These are phyloP conservation scores for Fonsecaea pugnacius DNA, from an alignment of 2,329 filamentous ascomycete species.

Conservation along the genomic window DNA sequence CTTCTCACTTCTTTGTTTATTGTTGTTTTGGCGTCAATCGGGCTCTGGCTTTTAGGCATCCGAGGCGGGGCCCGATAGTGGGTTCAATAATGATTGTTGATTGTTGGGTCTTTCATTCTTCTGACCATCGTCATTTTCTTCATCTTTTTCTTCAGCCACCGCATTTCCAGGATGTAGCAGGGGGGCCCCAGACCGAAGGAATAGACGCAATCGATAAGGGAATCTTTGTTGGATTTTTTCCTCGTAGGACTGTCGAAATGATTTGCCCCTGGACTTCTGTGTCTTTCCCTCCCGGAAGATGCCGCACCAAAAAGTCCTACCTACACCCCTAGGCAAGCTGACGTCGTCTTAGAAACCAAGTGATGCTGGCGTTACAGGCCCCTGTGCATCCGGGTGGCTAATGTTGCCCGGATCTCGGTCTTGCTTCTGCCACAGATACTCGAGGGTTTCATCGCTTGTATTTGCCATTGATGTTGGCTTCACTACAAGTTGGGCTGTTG, in stretches of 20 bases:
- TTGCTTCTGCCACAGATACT: neutral
- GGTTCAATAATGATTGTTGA: conserved; percentile 4
- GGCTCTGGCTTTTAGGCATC: conserved; percentile 5
- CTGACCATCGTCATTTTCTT: neutral
- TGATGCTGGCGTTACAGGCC: neutral
- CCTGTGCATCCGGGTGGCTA: neutral
- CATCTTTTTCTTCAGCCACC: neutral
- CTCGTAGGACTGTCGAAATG: neutral
- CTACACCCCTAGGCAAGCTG: neutral
- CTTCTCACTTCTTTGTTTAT: neutral
- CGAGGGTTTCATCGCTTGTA: conserved; percentile 9
- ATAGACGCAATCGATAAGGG: conserved; percentile 18
- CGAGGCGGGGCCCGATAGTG: neutral
- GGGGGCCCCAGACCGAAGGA: conserved; percentile 1
- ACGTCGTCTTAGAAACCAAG: neutral
- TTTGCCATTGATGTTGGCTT: conserved; percentile 7
- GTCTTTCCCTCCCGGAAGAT: neutral
- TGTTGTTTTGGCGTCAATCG: conserved; percentile 2
- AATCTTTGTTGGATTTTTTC: neutral
- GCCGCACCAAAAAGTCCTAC: neutral
- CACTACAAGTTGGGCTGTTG: conserved; percentile 13
- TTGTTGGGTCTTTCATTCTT: neutral
- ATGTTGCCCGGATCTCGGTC: neutral
- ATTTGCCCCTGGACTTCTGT: neutral
- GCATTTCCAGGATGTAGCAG: neutral